Base-by-base conservation (phyloP, 768 basidiomycete genomes). In the Mycena filopes region DNA sequence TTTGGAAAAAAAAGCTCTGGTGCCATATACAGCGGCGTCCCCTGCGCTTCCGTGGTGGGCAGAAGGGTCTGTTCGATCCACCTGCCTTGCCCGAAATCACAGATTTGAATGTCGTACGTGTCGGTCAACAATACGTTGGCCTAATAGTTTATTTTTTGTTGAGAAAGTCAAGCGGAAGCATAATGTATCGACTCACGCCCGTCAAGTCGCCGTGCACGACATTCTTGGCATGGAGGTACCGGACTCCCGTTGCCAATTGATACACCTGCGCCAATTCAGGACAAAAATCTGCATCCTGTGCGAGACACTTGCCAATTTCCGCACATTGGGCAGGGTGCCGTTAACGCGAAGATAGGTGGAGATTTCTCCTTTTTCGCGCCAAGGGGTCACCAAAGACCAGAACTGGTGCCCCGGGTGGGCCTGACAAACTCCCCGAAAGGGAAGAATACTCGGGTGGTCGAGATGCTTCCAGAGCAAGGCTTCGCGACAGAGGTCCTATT, bases 161-260 rank as follows among this genome's bases (percentile, higher is more conserved):
- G n/a, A n/a, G n/a, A n/a, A n/a, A n/a, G n/a, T n/a, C n/a, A n/a
- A n/a, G n/a, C n/a, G n/a, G n/a, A n/a, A n/a, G n/a, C n/a, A n/a
- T n/a, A n/a, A n/a, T n/a, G n/a, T n/a, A n/a, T n/a, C n/a, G 46
- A 28, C 46, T 47, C 46, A 47, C 46, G 11, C 25, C 46, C 12
- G 46, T 47, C 46, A 47, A 47, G 46, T 47, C 46, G 28, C 46
- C 46, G 28, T 47, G 46, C 6, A 47, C 13, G 25, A 47, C 46
- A 28, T 47, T 47, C 18, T 47, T 26, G 13, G 7, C 18, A 15
- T 47, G 46, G 25, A 47, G 2, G 28, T 47, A 47, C 25, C 25
- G 46, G 46, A 47, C 18, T 25, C 46, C 46, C 7, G 46, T 26
- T 16, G 46, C 46, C 25, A 47, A 13, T 20, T 47, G 46, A 47